Base-by-base conservation (phyloP, 208 protist species). In the Leptomonas pyrrhocoris region DNA sequence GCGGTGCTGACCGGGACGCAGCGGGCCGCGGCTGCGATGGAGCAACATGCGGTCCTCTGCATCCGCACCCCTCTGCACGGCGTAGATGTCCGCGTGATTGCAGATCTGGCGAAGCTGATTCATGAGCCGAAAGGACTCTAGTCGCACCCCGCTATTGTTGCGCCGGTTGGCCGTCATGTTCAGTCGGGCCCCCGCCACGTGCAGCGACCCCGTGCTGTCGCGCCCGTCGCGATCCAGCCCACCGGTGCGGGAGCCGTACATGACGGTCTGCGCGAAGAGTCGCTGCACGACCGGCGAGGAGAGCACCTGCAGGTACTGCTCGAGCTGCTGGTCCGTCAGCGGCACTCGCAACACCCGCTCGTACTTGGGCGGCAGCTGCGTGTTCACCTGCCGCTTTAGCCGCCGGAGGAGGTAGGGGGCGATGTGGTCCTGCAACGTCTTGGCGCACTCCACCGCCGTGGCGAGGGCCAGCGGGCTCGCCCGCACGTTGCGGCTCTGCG, bases 271-370 rank as follows among this genome's bases (percentile, higher is more conserved):
- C 59, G 56, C 76, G 62, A 58, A 96, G 30, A 96, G 72, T 15
- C 63, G 54, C 58, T 90, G 86, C 45, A 97, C 81, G n/a, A 71
- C 78, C 40, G 83, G 71, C 11, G 83, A 91, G 49, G 77, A 62
- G 13, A 99, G 68, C 66, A 98, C 96, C 9, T 93, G 50, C 6
- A 92, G 27, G 81, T 99, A 99, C 28, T 81, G 51, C 12, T 83
- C 65, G 18, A 97, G 79, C 86, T 99, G 98, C 34, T 80, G 58
- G 27, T 94, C 60, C 15, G 96, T 98, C 27, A 99, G 83, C 25
- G 90, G 86, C 75, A 98, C 98, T 34, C 99, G 98, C 36, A 99
- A 91, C 16, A 99, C 96, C 43, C 98, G 93, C 85, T 99, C 98
- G 30, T 84, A 94, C 74, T 99, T 99, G 0, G 79, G 71, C 7